phyloP scores from a whole-genome alignment of 345 rosid genomes.

The Aquilaria yunnanensis region DNA sequence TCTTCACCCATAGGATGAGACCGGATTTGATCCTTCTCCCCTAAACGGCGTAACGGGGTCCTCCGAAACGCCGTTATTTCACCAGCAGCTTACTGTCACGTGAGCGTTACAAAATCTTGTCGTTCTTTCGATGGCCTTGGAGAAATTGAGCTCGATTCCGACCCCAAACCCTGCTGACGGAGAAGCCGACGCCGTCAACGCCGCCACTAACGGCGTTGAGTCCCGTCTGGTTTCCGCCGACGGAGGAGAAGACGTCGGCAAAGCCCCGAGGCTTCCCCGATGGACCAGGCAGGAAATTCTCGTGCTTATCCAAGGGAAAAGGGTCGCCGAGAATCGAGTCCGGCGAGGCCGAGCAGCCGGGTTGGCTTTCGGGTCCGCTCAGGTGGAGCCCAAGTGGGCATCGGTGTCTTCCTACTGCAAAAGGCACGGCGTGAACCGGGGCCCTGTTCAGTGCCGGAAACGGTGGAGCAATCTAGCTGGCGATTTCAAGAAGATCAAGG shows the following conservation, averaged over 20 bases:
- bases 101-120: constrained; percentile 17
- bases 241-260: constrained; percentile 53
- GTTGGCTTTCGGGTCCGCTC: constrained; percentile 60
- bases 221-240: constrained; percentile 27
- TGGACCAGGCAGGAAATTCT: constrained; percentile 98
- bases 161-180: constrained; percentile 32
- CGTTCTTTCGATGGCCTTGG: constrained; percentile 38
- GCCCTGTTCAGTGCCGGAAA: constrained; percentile 98
- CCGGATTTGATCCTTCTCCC: constrained; percentile 11
- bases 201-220: constrained; percentile 39
- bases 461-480: constrained; percentile 99
- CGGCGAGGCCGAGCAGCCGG: constrained; percentile 72
- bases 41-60: constrained; percentile 46
- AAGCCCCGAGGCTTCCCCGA: constrained; percentile 80
- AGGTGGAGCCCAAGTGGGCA: constrained; percentile 91
- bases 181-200: constrained; percentile 38
- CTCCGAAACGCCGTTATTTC: constrained; percentile 43
- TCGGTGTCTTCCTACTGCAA: constrained; percentile 86
- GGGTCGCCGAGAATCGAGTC: constrained; percentile 83
- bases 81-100: constrained; percentile 21
- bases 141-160: constrained; percentile 38
- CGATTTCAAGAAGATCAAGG: constrained; percentile 89
- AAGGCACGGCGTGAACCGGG: constrained; percentile 89
- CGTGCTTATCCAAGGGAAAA: constrained; percentile 90
- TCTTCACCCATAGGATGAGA: constrained; percentile 1